Evolutionary conservation across 2,329 filamentous ascomycete species (phyloP), one percentile per base, ranked within the genome.

Genomic region (Fusarium tricinctum): DNA sequence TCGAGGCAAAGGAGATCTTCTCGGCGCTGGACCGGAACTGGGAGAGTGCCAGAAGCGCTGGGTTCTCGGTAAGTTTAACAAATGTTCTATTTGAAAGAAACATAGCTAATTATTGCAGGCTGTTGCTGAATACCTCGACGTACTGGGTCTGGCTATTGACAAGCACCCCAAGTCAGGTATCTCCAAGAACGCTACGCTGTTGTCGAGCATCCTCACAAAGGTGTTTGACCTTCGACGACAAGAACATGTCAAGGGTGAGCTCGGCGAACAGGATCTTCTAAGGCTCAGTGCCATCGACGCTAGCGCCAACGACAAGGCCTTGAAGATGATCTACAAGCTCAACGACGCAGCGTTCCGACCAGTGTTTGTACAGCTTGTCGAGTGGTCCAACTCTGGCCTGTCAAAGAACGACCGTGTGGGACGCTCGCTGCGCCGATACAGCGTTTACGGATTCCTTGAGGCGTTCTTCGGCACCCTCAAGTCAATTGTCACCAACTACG

Each of bases 241-340:
- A 52, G 82, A 88, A 22, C 76, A 80, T 26, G 77, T 78, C 12
- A 83, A 85, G 62, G 81, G 84, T 32, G 81, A 86, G 2, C 78
- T 83, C 23, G 77, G 75, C 57, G 80, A 84, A 33, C 78, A 82
- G 42, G 74, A 66, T 35, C 75, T 83, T 17, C 79, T 85, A 15
- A 81, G 86, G 44, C 78, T 92, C 8, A 79, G 83, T 20, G 82
- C 84, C 42, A 82, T 93, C 14, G 93, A 97, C 76, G 81, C 82
- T 3, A 82, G 84, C 13, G 75, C 92, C 69, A 91, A 93, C 75
- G 87, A 91, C 12, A 88, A 91, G 14, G 88, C 90, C 0, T 87
- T 99, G 61, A 92, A 93, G 79, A 96, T 97, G 89, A 92, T 97
- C 54, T 93, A 97, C 83, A 98, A 98, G 83, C 87, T 99, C 65